Conservation (phyloP, 768 basidiomycete genomes). For the Lentinus tigrinus region DNA sequence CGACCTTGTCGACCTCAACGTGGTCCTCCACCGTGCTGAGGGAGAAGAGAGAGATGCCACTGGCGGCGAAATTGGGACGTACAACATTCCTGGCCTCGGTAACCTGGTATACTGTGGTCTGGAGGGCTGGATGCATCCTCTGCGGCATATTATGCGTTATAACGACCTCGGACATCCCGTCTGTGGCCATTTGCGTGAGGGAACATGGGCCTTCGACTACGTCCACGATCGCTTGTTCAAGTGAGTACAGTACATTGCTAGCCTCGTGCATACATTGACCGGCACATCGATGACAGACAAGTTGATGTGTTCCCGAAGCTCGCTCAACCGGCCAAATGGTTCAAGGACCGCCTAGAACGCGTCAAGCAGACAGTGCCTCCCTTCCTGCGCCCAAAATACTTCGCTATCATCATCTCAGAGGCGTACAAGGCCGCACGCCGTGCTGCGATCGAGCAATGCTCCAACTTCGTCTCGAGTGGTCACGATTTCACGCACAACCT, state of each 20-base stretch:
- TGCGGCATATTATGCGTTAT: slow-evolving; percentile 78
- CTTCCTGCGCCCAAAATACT: slow-evolving; percentile 94
- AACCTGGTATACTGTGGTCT: slow-evolving; percentile 88
- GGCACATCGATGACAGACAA: slow-evolving; percentile 43
- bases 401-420: slow-evolving; percentile 85
- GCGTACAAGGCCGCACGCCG: slow-evolving; percentile 91
- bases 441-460: slow-evolving; percentile 81
- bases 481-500: slow-evolving; percentile 89
- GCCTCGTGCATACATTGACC: slow-evolving; percentile 5
- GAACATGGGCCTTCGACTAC: slow-evolving; percentile 93
- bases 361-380: slow-evolving; percentile 73
- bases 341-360: slow-evolving; percentile 82
- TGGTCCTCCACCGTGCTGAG: slow-evolving; percentile 81
- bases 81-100: slow-evolving; percentile 75
- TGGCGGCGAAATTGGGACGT: slow-evolving; percentile 73
- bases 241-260: slow-evolving; percentile 46
- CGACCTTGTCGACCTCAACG: slow-evolving; percentile 85
- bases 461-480: slow-evolving; percentile 82
- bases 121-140: slow-evolving; percentile 95
- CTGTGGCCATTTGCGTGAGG: slow-evolving; percentile 83
- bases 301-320: slow-evolving; percentile 64
- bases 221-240: slow-evolving; percentile 63
- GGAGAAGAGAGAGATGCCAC: slow-evolving; percentile 93
- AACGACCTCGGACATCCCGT: slow-evolving; percentile 95
- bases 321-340: slow-evolving; percentile 73